These are phyloP conservation scores for Chrysoporthe puriensis DNA, from an alignment of 2,329 filamentous ascomycete genomes.

Conservation along the genomic window DNA sequence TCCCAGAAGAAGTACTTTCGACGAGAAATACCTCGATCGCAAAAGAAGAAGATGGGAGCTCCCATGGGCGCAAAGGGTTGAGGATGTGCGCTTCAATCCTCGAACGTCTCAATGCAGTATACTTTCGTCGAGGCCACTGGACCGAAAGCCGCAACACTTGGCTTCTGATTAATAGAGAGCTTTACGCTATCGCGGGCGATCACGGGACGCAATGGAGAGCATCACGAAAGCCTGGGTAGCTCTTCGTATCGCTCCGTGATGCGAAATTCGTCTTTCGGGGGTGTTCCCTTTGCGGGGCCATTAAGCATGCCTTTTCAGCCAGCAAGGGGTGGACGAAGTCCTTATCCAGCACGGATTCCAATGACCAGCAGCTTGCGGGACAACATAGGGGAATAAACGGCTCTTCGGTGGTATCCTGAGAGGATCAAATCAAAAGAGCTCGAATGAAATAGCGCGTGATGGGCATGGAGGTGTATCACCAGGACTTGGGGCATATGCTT, in stretches of 20 bases:
- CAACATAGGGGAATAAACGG: not conserved
- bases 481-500: not conserved
- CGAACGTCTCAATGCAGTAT: not conserved
- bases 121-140: not conserved
- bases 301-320: not conserved
- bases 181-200: not conserved
- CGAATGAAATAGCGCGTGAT: not conserved
- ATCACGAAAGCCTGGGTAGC: not conserved
- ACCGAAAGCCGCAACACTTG: not conserved
- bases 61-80: constrained; percentile 34
- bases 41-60: constrained; percentile 42
- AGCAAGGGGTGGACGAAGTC: not conserved
- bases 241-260: not conserved
- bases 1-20: constrained; percentile 56
- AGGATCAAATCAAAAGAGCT: not conserved
- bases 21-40: constrained; percentile 55
- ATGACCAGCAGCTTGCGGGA: not conserved
- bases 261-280: not conserved
- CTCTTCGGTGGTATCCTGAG: not conserved
- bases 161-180: not conserved
- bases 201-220: not conserved
- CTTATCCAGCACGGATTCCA: not conserved
- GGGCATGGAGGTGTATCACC: not conserved
- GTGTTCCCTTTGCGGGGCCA: not conserved
- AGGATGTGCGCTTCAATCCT: not conserved